phyloP scores from a whole-genome alignment of 371 early-diverging fungal genomes.

The Apophysomyces trapeziformis region DNA sequence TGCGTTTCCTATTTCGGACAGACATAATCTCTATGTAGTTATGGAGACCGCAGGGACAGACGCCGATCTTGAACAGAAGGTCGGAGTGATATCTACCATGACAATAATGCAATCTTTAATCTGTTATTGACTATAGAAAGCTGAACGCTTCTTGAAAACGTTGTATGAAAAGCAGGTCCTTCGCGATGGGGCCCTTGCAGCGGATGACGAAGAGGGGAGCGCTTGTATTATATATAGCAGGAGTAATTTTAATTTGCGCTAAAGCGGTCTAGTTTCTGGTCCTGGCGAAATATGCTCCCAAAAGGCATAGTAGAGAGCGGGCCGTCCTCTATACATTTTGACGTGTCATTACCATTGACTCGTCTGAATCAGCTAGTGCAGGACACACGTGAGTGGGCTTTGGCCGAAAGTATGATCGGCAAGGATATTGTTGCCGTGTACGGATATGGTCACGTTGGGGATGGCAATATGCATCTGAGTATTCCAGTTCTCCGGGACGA shows the following conservation, averaged over 20 bases:
- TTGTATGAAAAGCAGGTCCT: slow-evolving; percentile 60
- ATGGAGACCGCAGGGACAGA: slow-evolving; percentile 91
- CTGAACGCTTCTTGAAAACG: slow-evolving; percentile 60
- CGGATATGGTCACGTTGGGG: slow-evolving; percentile 94
- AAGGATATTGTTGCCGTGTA: slow-evolving; percentile 62
- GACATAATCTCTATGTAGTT: slow-evolving; percentile 81
- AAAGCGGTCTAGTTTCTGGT: slow-evolving; percentile 29
- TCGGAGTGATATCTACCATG: slow-evolving; percentile 10
- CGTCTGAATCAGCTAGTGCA: slow-evolving; percentile 80
- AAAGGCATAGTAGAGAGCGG: slow-evolving; percentile 52
- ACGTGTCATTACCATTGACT: slow-evolving; percentile 82
- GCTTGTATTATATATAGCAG: slow-evolving; percentile 34
- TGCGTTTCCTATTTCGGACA: slow-evolving; percentile 56
- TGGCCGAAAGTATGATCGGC: slow-evolving; percentile 47
- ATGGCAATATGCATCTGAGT: slow-evolving; percentile 92
- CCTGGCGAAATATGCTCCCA: slow-evolving; percentile 45
- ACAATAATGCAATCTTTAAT: neutral
- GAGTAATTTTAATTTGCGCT: slow-evolving; percentile 32
- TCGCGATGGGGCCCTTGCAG: slow-evolving; percentile 81
- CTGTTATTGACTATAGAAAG: slow-evolving; percentile 51
- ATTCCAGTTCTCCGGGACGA: slow-evolving; percentile 67
- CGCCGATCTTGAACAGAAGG: slow-evolving; percentile 79
- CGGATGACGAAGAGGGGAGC: slow-evolving; percentile 25
- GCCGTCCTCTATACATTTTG: slow-evolving; percentile 70
- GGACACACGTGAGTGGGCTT: slow-evolving; percentile 66